Conservation (phyloP, 2,329 filamentous ascomycete genomes). For the Paracorniculantispora psalliotae region DNA sequence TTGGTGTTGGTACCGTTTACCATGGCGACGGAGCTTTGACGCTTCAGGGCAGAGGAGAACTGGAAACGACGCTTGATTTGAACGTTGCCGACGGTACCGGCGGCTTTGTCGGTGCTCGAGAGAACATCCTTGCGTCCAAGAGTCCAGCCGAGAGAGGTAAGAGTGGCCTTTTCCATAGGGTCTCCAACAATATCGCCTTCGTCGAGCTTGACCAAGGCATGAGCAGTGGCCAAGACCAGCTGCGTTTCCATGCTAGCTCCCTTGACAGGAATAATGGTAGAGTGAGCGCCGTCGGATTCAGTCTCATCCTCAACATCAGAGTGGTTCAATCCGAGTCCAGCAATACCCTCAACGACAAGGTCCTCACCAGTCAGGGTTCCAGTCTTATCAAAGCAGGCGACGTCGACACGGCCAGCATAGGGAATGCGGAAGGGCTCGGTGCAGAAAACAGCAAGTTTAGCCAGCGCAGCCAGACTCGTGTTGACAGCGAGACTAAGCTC, state of each 20-base stretch:
- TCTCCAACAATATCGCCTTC: slow-evolving; percentile 97
- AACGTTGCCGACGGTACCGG: slow-evolving; percentile 58
- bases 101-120: slow-evolving; percentile 48
- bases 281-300: slow-evolving; percentile 78
- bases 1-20: slow-evolving; percentile 67
- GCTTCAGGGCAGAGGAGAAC: slow-evolving; percentile 93
- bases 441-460: slow-evolving; percentile 95
- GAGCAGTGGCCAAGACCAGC: slow-evolving; percentile 87
- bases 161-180: slow-evolving; percentile 97
- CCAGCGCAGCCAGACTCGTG: slow-evolving; percentile 89
- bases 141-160: slow-evolving; percentile 83
- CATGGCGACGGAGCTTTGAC: slow-evolving; percentile 89
- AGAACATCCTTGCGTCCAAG: slow-evolving; percentile 87
- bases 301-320: slow-evolving; percentile 57
- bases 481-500: slow-evolving; percentile 96
- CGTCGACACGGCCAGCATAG: slow-evolving; percentile 88
- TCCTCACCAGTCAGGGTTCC: slow-evolving; percentile 96
- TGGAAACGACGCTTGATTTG: slow-evolving; percentile 97
- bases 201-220: slow-evolving; percentile 91
- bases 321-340: slow-evolving; percentile 73
- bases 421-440: slow-evolving; percentile 98
- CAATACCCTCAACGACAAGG: slow-evolving; percentile 93
- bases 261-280: slow-evolving; percentile 65
- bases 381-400: slow-evolving; percentile 98
- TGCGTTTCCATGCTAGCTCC: slow-evolving; percentile 76